Conservation (phyloP, 176 grass and related monocot genomes). For the Oryza longistaminata region DNA sequence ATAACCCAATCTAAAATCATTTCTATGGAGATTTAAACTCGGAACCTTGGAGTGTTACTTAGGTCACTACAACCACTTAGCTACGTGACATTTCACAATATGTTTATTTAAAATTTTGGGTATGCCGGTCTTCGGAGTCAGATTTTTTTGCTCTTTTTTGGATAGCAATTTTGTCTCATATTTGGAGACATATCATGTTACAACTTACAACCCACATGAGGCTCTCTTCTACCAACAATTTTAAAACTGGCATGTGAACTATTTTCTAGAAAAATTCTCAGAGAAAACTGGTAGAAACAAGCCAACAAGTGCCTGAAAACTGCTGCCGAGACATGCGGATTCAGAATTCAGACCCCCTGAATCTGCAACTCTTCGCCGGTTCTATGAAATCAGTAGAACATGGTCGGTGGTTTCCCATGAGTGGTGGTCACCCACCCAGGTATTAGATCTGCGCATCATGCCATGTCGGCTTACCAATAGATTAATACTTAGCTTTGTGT, state of each 20-base stretch:
- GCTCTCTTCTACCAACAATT: neutral
- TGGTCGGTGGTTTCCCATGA: neutral
- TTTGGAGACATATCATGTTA: neutral
- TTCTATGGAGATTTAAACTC: too few relatives aligned
- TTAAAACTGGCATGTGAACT: too few relatives aligned
- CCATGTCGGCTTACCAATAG: constrained; percentile 16
- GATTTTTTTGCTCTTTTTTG: neutral
- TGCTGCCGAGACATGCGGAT: neutral
- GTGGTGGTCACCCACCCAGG: neutral
- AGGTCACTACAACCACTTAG: too few relatives aligned
- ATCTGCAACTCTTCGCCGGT: neutral
- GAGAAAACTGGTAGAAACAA: too few relatives aligned
- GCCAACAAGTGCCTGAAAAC: neutral
- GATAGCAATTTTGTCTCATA: neutral
- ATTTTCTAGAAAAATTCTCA: too few relatives aligned
- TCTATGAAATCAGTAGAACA: neutral
- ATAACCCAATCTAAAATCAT: too few relatives aligned
- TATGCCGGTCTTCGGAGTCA: neutral
- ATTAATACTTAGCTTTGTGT: neutral
- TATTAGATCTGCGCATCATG: neutral
- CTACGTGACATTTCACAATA: too few relatives aligned
- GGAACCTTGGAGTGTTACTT: too few relatives aligned
- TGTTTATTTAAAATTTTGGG: neutral
- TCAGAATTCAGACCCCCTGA: neutral
- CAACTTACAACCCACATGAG: neutral